A percentile compares a stretch with the other conserved stretches of the same genome.
Conservation (phyloP, 148 eudicot genomes). For the Chenopodium berlandieri region DNA sequence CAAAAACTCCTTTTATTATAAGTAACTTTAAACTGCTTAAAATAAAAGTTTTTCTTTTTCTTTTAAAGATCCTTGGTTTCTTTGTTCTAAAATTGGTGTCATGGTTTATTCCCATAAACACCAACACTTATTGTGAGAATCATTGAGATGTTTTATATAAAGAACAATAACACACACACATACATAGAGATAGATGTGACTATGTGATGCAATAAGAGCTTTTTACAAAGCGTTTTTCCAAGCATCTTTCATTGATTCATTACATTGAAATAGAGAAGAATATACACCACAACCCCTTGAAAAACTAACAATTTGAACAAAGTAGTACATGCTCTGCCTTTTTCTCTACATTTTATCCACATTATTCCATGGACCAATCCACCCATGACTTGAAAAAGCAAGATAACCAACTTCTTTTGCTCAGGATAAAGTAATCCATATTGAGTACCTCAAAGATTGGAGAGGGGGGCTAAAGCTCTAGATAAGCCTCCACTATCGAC, state of each 20-base stretch:
- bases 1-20: too few species aligned
- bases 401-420: not conserved
- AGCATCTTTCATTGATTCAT: constrained; percentile 21
- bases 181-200: not conserved
- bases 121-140: too few species aligned
- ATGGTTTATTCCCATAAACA: too few species aligned
- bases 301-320: not conserved
- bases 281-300: constrained; percentile 27
- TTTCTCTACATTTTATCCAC: not conserved
- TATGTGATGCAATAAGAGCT: not conserved
- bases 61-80: too few species aligned
- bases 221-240: constrained; percentile 1
- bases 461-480: not conserved
- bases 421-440: not conserved
- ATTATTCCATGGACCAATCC: constrained; percentile 2
- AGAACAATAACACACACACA: not conserved
- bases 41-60: too few species aligned
- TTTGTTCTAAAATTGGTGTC: too few species aligned
- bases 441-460: not conserved
- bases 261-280: not conserved
- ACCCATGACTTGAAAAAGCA: constrained; percentile 10
- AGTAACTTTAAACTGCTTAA: too few species aligned
- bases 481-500: not conserved
- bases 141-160: too few species aligned
- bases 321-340: constrained; percentile 8